Evolutionary conservation across 169 alveolate genomes (phyloP), one percentile per base, ranked within the genome.

Genomic region (Plasmodium adleri): DNA sequence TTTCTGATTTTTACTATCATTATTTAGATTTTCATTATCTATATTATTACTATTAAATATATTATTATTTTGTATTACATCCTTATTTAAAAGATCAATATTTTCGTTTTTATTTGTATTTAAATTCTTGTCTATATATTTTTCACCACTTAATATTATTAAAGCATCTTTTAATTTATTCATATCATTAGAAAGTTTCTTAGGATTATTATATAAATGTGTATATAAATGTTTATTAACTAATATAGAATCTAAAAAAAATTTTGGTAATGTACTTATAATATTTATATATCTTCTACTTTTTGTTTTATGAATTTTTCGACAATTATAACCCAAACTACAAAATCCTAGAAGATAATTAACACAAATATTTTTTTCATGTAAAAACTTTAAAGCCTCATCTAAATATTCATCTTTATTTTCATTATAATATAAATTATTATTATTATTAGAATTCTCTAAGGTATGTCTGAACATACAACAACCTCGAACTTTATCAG

Each of bases 401-500:
- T 72, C 93, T 26, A 80, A 70, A 26, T 76, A 49, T 20, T 72
- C 85, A 17, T 72, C 88, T 22, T 75, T 83, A 60, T 32, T 72
- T 24, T 56, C 86, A 26, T n/a, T 26, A 24, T 20, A 66, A 9
- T 32, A 20, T 70, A 52, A 50, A 0, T 43, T 32, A 1, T 50
- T 13, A 1, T 50, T 13, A 10, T 15, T 13, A n/a, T 58, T 63
- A 20, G 64, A 45, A 68, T 70, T 62, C 39, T 72, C 89, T 28
- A 45, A 60, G 17, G 85, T 54, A 32, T 94, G 96, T 17, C 94
- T 88, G 63, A 94, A 92, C 75, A 92, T 92, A 49, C 96, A 94
- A 22, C 92, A 95, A 12, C 97, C 97, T 15, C 98, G 92, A 54
- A 92, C 93, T 49, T 93, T 94, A 28, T 95, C 98, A n/a, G 94